These are phyloP conservation scores for Silybum marianum DNA, from an alignment of 129 eudicot species.

Conservation along the genomic window DNA sequence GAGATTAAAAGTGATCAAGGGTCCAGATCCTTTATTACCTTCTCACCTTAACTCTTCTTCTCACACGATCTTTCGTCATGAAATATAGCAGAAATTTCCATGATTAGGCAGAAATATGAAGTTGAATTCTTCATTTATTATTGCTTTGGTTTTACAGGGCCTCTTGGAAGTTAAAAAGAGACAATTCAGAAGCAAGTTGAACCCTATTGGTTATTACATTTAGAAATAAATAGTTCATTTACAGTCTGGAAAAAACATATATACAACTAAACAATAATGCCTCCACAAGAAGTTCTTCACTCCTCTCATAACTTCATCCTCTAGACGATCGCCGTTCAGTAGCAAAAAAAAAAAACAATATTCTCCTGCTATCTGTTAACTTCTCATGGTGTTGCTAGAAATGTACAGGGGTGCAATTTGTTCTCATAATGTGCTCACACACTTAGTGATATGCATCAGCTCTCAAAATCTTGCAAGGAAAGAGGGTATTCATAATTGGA, in stretches of 20 bases:
- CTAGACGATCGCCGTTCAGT: constrained; percentile 17
- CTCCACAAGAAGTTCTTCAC: not conserved
- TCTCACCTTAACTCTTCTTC: too few relatives aligned
- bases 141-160: constrained; percentile 11
- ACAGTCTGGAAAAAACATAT: constrained; percentile 24
- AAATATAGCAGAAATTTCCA: not conserved
- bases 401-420: not conserved
- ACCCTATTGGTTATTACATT: constrained; percentile 8
- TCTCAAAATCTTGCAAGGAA: constrained; percentile 9
- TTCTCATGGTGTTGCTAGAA: constrained; percentile 11
- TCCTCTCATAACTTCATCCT: not conserved
- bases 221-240: not conserved
- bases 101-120: constrained; percentile 9
- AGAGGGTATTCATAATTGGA: constrained; percentile 13
- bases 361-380: constrained; percentile 14
- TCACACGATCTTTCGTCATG: not conserved
- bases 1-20: too few relatives aligned
- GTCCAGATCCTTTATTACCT: too few relatives aligned
- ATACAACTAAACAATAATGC: constrained; percentile 20
- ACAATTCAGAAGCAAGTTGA: constrained; percentile 10
- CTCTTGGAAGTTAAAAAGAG: not conserved
- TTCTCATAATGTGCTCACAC: not conserved
- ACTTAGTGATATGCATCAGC: constrained; percentile 18
- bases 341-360: constrained; percentile 20
- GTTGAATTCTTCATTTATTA: constrained; percentile 1